Evolutionary conservation across 169 alveolate species (phyloP).

Genomic region (Cystoisospora suis): DNA sequence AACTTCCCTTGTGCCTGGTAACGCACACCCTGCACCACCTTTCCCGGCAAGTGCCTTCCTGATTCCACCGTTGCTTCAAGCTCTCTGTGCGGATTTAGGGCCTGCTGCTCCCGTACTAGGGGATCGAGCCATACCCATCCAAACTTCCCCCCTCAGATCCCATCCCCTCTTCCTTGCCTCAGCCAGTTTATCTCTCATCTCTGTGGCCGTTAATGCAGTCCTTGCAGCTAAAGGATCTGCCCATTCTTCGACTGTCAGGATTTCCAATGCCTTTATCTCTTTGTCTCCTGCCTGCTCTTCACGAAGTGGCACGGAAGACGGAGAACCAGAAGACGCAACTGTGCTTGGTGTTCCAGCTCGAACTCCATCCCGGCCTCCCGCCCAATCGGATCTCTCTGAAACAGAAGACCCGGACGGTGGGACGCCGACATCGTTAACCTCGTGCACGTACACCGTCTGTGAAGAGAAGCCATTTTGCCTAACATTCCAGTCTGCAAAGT

Average conservation of each 20-base stretch:
- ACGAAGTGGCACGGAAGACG: not conserved
- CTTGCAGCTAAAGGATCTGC: constrained; percentile 34
- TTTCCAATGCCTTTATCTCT: not conserved
- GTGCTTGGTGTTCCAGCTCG: not conserved
- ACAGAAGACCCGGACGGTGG: not conserved
- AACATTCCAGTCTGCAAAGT: not conserved
- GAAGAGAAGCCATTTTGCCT: not conserved
- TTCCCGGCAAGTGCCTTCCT: too few species aligned
- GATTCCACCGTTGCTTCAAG: too few species aligned
- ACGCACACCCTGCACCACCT: too few species aligned
- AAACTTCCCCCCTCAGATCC: constrained; percentile 11
- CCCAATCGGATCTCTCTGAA: not conserved
- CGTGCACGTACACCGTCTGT: not conserved
- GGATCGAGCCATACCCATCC: constrained; percentile 25
- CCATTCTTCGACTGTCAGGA: constrained; percentile 36
- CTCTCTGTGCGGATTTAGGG: too few species aligned
- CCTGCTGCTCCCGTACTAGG: too few species aligned
- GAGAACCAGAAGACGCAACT: not conserved
- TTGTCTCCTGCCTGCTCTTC: not conserved
- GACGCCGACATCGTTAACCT: not conserved
- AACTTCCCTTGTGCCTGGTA: too few species aligned
- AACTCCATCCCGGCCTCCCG: not conserved
- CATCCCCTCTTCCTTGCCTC: not conserved
- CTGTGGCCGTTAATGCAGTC: not conserved
- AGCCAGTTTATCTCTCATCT: not conserved